A percentile compares a stretch with the other conserved stretches of the same genome.
These are phyloP conservation scores for Amanita subjunquillea DNA, from an alignment of 768 basidiomycete species.

Conservation along the genomic window DNA sequence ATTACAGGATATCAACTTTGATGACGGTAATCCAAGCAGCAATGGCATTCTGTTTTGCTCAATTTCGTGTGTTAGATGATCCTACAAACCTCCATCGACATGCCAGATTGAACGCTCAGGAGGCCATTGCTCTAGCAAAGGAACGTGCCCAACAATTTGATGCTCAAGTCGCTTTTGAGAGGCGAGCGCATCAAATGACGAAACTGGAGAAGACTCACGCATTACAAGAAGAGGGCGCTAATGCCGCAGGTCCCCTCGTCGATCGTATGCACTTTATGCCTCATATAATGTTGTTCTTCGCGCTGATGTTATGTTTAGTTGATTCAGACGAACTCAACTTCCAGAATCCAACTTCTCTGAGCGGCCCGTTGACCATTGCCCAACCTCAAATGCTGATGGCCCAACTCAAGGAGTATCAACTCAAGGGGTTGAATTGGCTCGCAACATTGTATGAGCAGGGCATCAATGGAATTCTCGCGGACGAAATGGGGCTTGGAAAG, in stretches of 20 bases:
- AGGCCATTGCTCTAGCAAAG: conserved; percentile 71
- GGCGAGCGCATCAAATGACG: conserved; percentile 72
- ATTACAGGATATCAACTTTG: conserved; percentile 78
- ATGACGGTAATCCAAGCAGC: conserved; percentile 57
- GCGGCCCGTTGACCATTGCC: conserved; percentile 71
- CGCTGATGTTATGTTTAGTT: conserved; percentile 32
- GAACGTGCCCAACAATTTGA: conserved; percentile 83
- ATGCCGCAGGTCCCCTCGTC: conserved; percentile 35
- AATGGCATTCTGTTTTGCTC: conserved; percentile 1
- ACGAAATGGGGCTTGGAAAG: conserved; percentile 97
- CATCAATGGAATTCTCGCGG: conserved; percentile 97
- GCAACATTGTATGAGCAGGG: conserved; percentile 97
- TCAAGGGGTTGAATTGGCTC: conserved; percentile 97
- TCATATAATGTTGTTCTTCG: not conserved
- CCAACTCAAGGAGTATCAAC: conserved; percentile 94
- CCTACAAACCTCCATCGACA: conserved; percentile 77
- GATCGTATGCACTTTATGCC: conserved; percentile 45
- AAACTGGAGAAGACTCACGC: conserved; percentile 51
- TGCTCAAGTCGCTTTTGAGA: conserved; percentile 65
- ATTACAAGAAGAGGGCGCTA: conserved; percentile 27
- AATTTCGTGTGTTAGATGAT: conserved; percentile 48
- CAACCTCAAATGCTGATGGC: conserved; percentile 97
- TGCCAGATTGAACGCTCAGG: conserved; percentile 82
- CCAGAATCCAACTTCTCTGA: conserved; percentile 92
- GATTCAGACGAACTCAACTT: conserved; percentile 98